phyloP scores from a whole-genome alignment of 2,329 filamentous ascomycete genomes.

The Chalara sp. region DNA sequence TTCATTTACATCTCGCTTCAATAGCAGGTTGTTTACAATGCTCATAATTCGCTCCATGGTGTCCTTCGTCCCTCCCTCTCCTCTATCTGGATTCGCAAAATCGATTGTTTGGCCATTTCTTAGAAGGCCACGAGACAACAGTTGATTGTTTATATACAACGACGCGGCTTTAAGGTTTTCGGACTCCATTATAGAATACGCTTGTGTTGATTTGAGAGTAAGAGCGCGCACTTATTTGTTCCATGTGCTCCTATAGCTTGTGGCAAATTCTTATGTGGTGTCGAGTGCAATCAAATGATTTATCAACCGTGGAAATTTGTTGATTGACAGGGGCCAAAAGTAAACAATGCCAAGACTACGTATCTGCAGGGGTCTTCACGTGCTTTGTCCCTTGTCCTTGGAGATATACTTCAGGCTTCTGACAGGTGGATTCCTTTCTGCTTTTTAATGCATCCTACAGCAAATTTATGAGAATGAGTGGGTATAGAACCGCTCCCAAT shows the following conservation, averaged over 20 bases:
- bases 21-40: conserved; percentile 85
- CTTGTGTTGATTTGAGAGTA: not conserved
- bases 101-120: conserved; percentile 70
- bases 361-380: not conserved
- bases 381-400: not conserved
- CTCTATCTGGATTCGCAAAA: conserved; percentile 66
- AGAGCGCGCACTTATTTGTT: not conserved
- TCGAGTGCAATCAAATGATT: no score
- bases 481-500: not conserved
- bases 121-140: conserved; percentile 58
- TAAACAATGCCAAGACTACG: not conserved
- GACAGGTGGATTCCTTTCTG: no score
- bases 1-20: conserved; percentile 73
- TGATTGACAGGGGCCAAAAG: not conserved
- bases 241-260: not conserved
- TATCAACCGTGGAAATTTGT: no score
- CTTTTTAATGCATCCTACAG: not conserved
- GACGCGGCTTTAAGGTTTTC: conserved; percentile 61
- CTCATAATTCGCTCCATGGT: conserved; percentile 86
- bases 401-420: not conserved
- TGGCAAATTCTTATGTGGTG: no score
- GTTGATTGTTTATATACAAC: conserved; percentile 67
- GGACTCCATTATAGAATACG: conserved; percentile 19
- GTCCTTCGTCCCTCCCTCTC: conserved; percentile 53
- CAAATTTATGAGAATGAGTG: not conserved